phyloP scores from a whole-genome alignment of 2,329 filamentous ascomycete genomes.

The Passalora sequoiae region DNA sequence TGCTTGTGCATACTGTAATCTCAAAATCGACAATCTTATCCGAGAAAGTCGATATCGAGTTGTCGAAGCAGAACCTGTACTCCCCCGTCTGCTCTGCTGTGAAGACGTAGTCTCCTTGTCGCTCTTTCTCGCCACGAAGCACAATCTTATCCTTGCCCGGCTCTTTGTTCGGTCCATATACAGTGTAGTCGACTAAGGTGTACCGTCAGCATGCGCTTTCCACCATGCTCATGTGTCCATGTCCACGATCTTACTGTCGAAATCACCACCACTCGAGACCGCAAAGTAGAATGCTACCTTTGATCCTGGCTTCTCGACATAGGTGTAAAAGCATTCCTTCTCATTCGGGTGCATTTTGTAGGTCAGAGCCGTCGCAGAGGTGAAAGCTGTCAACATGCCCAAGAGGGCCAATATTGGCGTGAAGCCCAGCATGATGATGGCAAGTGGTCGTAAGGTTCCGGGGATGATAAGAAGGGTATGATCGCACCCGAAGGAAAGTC shows the following conservation, averaged over 20 bases:
- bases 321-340: slow-evolving; percentile 89
- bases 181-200: slow-evolving; percentile 69
- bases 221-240: not conserved
- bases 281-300: slow-evolving; percentile 99
- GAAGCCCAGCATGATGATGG: slow-evolving; percentile 25
- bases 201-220: slow-evolving; percentile 11
- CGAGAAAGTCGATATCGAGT: slow-evolving; percentile 94
- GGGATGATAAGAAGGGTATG: not conserved
- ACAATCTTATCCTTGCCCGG: slow-evolving; percentile 61
- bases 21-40: slow-evolving; percentile 99
- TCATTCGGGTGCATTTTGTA: slow-evolving; percentile 89
- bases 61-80: slow-evolving; percentile 97
- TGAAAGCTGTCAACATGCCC: slow-evolving; percentile 65
- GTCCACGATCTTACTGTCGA: slow-evolving; percentile 54
- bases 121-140: slow-evolving; percentile 80
- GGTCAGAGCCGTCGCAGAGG: slow-evolving; percentile 83
- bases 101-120: slow-evolving; percentile 97
- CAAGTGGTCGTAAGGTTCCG: not conserved
- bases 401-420: slow-evolving; percentile 33
- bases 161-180: slow-evolving; percentile 64
- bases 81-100: slow-evolving; percentile 83
- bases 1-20: slow-evolving; percentile 64
- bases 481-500: slow-evolving; percentile 1
- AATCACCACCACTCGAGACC: slow-evolving; percentile 96
- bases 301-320: slow-evolving; percentile 68